Evolutionary conservation across 148 eudicot genomes (phyloP), one percentile per base, ranked within the genome.

Genomic region (Polygonum aviculare): DNA sequence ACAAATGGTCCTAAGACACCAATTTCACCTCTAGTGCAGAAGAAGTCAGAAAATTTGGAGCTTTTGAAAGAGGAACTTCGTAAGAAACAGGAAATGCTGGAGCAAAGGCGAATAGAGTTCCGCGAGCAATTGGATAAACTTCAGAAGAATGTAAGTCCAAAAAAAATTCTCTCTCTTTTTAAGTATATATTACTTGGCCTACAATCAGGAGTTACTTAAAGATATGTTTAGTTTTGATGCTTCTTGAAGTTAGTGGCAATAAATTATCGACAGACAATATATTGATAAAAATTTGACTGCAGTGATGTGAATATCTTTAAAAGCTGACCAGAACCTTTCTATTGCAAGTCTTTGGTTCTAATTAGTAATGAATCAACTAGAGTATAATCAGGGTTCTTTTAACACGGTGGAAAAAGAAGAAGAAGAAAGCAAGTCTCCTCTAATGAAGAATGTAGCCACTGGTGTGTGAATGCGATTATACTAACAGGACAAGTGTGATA

Each of bases 31-130:
- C 79, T 82, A 38, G 79, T 69, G 76, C 96, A 82, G 75, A 94
- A 93, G 82, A 91, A 92, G 81, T 78, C 86, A 85, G 97, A 89
- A 81, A 90, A 45, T 79, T 82, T 89, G 80, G 96, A 86, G 85
- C 74, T 82, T 67, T 75, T 94, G 88, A 89, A 88, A 86, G 96
- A 94, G 88, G 90, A 91, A 85, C 83, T 94, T 41, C 98, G 94
- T 63, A 89, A 86, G 85, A 94, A 90, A 85, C 98, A 94, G 85
- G 96, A 92, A 85, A 82, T 93, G 89, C 91, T 94, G 76, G 94
- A 85, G 77, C 87, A 86, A 87, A 94, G 89, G 82, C 85, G 96
- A 70, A 84, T 49, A 75, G 94, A 89, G 76, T 94, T 94, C 77
- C 84, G 85, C 36, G 88, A 73, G 18, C 83, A 88, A 83, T 80